Conservation (phyloP, 352 stramenopile genomes). For the Globisporangium paroecandrum region DNA sequence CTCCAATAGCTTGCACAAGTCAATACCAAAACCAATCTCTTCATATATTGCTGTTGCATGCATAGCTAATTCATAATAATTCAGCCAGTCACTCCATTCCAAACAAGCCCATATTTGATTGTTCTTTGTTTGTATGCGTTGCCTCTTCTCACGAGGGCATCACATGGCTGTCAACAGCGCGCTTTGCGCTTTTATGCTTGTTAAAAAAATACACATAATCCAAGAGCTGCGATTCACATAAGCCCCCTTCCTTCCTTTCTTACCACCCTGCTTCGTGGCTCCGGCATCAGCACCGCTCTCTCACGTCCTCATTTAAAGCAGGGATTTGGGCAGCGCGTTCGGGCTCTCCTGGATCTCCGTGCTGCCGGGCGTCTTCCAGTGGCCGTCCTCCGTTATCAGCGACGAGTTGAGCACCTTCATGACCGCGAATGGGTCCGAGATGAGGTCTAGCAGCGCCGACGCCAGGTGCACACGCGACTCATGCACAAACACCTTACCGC, state of each 20-base stretch:
- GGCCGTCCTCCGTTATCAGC: constrained; percentile 32
- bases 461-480: constrained; percentile 47
- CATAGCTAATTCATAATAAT: background rate
- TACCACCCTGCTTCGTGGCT: background rate
- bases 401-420: constrained; percentile 33
- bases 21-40: background rate
- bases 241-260: too few species aligned
- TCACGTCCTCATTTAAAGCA: background rate
- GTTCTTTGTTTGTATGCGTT: background rate
- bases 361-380: constrained; percentile 33
- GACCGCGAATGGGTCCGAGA: constrained; percentile 30
- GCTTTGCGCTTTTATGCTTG: background rate
- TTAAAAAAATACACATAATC: constrained; percentile 1
- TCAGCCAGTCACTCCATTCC: background rate
- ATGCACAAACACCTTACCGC: constrained; percentile 22
- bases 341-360: constrained; percentile 14
- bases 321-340: constrained; percentile 20
- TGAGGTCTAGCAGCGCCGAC: constrained; percentile 34
- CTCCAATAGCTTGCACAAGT: constrained; percentile 75
- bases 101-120: background rate
- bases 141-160: background rate
- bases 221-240: background rate
- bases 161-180: too few species aligned
- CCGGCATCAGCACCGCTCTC: background rate
- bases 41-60: background rate